Percentiles rank a stretch among this genome's conserved stretches.
phyloP scores from a whole-genome alignment of 2,329 filamentous ascomycete genomes.

The Chaetomium olivaceum region DNA sequence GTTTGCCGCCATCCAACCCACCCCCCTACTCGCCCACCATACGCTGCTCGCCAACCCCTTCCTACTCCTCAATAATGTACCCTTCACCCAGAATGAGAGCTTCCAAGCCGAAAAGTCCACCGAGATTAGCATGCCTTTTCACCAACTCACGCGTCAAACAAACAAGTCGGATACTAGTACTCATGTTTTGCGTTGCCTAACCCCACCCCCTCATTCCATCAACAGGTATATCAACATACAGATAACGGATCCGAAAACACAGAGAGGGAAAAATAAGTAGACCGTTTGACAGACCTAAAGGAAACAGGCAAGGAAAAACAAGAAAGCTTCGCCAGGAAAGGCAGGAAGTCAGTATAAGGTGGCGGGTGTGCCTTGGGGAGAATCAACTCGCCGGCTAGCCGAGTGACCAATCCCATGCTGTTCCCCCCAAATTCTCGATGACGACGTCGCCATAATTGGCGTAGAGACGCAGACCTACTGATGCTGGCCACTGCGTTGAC shows the following conservation, averaged over 20 bases:
- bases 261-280: not conserved
- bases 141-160: not conserved
- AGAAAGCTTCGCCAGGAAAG: too few species aligned
- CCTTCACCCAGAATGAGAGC: not conserved
- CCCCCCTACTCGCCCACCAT: too few species aligned
- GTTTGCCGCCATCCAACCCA: not conserved
- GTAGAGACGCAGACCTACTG: not conserved
- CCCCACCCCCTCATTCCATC: not conserved
- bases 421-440: not conserved
- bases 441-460: not conserved
- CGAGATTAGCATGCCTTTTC: not conserved
- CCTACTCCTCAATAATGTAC: not conserved
- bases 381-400: not conserved
- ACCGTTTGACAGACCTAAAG: not conserved
- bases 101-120: not conserved
- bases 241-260: not conserved
- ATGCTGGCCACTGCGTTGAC: not conserved
- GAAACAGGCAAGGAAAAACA: not conserved
- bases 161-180: not conserved
- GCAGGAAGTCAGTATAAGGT: not conserved
- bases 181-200: not conserved
- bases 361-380: too few species aligned
- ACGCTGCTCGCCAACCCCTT: too few species aligned
- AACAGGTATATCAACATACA: not conserved
- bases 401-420: not conserved